Evolutionary conservation across 495 filamentous ascomycete species (phyloP), one percentile per base, ranked within the genome.

Genomic region (Xylaria flabelliformis): DNA sequence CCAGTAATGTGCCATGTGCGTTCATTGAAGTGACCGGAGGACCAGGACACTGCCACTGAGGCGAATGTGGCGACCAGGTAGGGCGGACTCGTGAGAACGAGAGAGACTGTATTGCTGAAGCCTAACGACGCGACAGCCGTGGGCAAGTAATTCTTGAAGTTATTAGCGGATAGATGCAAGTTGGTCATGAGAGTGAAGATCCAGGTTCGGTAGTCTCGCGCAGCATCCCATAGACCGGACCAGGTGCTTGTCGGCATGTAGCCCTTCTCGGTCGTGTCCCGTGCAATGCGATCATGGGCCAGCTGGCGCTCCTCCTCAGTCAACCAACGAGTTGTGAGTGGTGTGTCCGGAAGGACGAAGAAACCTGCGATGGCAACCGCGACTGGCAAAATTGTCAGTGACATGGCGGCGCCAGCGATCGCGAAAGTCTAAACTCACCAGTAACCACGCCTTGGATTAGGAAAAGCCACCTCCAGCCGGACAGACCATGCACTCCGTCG

Each of bases 1-100:
- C 74, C 36, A 10, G 80, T 82, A 74, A 88, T 86, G 72, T 88
- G 83, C 81, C 82, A 87, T 1, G 82, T 85, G 10, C 84, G 77
- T 69, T 88, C 85, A 68, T 86, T 84, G 72, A 79, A 80, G 32
- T 72, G 74, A 19, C 82, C 85, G 1, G 80, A 83, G 4, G 76
- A 80, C 76, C 77, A 83, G 15, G 79, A 80, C 41, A 83, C 79
- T 44, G 74, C 34, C 59, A 86, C 75, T 7, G 77, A 74, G 0
- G 82, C 67, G 51, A 81, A 64, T 9, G 81, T 82, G 5, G 82
- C 81, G 21, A 87, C 55, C 0, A 86, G 65, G 69, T 84, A 87
- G 13, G 85, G 84, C 15, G 86, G 86, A 51, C 80, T 83, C 1
- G 84, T 83, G 21, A 87, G 77, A 1, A 83, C 77, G 7, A 87